These are phyloP conservation scores for Gorgonomyces haynaldii DNA, from an alignment of 192 early-diverging fungal genomes.

Conservation along the genomic window DNA sequence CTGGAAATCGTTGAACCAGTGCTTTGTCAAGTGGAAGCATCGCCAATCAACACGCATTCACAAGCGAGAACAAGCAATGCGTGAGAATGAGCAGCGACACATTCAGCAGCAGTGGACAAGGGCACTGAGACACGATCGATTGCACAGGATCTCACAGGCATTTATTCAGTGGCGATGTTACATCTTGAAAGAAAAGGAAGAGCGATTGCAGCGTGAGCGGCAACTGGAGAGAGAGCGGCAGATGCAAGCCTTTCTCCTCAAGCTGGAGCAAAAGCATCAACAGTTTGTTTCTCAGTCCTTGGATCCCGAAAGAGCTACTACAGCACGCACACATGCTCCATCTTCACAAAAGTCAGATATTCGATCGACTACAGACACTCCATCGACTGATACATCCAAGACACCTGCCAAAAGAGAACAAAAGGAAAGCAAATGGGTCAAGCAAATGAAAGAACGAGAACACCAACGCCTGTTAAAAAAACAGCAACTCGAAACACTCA, in stretches of 20 bases:
- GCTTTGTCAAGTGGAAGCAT: no score
- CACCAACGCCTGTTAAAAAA: neutral
- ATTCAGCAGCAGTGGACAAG: neutral
- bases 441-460: conserved; percentile 4
- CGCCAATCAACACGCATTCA: no score
- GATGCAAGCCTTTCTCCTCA: neutral
- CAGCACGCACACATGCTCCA: neutral
- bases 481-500: neutral
- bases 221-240: neutral
- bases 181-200: neutral
- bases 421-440: neutral
- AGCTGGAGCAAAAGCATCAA: neutral
- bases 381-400: neutral
- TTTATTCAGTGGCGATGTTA: neutral
- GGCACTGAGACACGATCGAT: neutral
- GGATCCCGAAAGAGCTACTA: neutral
- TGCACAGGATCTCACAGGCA: neutral
- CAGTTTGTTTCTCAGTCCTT: neutral
- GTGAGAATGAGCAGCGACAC: neutral
- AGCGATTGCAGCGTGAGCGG: neutral
- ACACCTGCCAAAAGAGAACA: conserved; percentile 2
- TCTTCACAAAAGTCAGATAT: no score
- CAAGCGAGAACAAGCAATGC: no score
- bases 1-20: no score
- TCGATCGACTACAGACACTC: no score